These are phyloP conservation scores for Trypanosomatidae sp. DNA, from an alignment of 208 protist genomes.

Conservation along the genomic window DNA sequence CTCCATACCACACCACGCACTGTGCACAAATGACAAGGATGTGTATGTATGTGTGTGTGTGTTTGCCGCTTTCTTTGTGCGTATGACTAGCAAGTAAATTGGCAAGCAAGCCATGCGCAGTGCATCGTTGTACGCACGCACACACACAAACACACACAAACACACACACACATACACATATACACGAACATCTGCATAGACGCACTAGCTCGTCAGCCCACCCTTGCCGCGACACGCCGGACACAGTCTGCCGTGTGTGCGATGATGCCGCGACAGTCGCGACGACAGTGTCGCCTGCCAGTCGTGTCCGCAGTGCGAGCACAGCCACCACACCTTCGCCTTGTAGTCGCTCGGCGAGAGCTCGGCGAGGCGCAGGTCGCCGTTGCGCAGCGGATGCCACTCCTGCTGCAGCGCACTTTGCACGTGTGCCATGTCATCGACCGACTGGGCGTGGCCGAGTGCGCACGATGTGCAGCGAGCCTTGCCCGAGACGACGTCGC, in stretches of 20 bases:
- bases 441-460: conserved; percentile 11
- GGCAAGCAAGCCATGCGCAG: too few relatives aligned
- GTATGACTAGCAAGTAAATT: too few relatives aligned
- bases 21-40: conserved; percentile 2
- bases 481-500: conserved; percentile 41
- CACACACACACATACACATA: not conserved
- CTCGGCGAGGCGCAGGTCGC: conserved; percentile 49
- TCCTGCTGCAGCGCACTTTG: conserved; percentile 39
- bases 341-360: conserved; percentile 21
- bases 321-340: conserved; percentile 78
- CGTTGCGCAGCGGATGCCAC: conserved; percentile 77
- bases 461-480: conserved; percentile 43
- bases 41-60: not conserved
- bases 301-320: conserved; percentile 49
- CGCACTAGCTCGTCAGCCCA: not conserved
- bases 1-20: conserved; percentile 31
- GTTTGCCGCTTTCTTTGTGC: too few relatives aligned
- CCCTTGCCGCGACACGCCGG: conserved; percentile 36
- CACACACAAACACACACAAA: not conserved
- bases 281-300: conserved; percentile 52
- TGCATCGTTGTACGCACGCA: not conserved
- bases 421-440: conserved; percentile 13
- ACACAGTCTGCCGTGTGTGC: conserved; percentile 17
- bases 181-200: not conserved
- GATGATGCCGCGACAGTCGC: conserved; percentile 15